Conservation (phyloP, 208 protist genomes). For the Balamuthia mandrillaris region DNA sequence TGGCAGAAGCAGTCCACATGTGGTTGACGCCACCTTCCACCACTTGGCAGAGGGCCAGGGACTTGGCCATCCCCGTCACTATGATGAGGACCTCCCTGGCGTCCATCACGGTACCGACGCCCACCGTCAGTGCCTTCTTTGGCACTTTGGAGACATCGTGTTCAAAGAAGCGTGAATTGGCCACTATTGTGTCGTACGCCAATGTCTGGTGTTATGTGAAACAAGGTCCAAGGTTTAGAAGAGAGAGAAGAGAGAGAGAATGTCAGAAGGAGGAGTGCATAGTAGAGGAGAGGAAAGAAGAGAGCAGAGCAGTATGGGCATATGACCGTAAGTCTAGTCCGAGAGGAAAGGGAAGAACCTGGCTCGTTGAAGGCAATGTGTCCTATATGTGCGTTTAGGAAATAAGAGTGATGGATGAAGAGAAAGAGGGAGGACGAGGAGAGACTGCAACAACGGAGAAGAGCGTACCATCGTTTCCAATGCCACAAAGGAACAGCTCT, state of each 20-base stretch:
- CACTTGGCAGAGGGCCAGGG: constrained; percentile 79
- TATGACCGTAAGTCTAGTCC: neutral
- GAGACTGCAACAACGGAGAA: too few relatives aligned
- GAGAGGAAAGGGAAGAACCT: constrained; percentile 68
- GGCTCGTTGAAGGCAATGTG: constrained; percentile 94
- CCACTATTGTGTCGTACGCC: constrained; percentile 86
- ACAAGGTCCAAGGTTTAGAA: neutral
- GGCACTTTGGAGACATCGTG: constrained; percentile 84
- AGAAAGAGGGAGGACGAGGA: too few relatives aligned
- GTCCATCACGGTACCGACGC: constrained; percentile 85
- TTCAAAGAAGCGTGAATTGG: constrained; percentile 89
- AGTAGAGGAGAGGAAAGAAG: neutral
- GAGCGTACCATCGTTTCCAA: neutral
- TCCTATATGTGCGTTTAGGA: constrained; percentile 84
- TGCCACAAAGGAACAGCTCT: constrained; percentile 88
- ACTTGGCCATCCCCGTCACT: constrained; percentile 84
- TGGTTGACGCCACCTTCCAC: constrained; percentile 86
- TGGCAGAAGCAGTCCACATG: constrained; percentile 85
- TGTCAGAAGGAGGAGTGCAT: neutral
- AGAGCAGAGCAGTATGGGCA: too few relatives aligned
- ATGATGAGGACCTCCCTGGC: constrained; percentile 80
- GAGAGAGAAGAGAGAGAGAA: too few relatives aligned
- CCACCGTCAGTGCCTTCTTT: constrained; percentile 90
- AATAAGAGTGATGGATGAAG: too few relatives aligned
- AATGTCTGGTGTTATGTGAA: constrained; percentile 85